phyloP scores from a whole-genome alignment of 176 grass and related monocot species.

The Phoenix dactylifera region DNA sequence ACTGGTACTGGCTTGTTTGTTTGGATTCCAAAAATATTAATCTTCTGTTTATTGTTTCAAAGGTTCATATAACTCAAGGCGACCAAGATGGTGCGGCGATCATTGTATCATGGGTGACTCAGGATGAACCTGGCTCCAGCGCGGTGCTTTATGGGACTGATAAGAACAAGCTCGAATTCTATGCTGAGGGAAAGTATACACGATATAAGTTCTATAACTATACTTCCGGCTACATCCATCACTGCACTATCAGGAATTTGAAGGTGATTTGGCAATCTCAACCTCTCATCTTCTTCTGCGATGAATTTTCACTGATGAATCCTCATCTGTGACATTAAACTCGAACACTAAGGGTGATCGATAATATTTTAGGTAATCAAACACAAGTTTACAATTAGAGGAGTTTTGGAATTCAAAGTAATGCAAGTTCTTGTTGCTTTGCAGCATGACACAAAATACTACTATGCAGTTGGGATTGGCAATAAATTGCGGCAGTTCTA shows the following conservation, averaged over 20 bases:
- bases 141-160: conserved; percentile 55
- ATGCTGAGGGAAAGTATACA: conserved; percentile 35
- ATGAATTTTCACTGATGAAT: too few relatives aligned
- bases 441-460: conserved; percentile 87
- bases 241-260: conserved; percentile 7
- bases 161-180: conserved; percentile 40
- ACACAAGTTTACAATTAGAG: conserved; percentile 31
- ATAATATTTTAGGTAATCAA: too few relatives aligned
- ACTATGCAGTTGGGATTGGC: conserved; percentile 69
- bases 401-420: conserved; percentile 12
- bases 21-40: background rate
- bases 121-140: conserved; percentile 58
- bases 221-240: conserved; percentile 20
- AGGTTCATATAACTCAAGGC: conserved; percentile 98
- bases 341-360: too few relatives aligned
- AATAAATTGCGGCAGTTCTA: conserved; percentile 53
- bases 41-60: conserved; percentile 13
- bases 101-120: conserved; percentile 87
- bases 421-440: conserved; percentile 1
- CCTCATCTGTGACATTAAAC: too few relatives aligned
- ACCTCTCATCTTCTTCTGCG: background rate
- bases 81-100: conserved; percentile 58
- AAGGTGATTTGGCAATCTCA: background rate
- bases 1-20: too few relatives aligned
- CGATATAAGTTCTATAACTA: conserved; percentile 55